These are phyloP conservation scores for Smittium mucronatum DNA, from an alignment of 371 early-diverging fungal genomes.

Conservation along the genomic window DNA sequence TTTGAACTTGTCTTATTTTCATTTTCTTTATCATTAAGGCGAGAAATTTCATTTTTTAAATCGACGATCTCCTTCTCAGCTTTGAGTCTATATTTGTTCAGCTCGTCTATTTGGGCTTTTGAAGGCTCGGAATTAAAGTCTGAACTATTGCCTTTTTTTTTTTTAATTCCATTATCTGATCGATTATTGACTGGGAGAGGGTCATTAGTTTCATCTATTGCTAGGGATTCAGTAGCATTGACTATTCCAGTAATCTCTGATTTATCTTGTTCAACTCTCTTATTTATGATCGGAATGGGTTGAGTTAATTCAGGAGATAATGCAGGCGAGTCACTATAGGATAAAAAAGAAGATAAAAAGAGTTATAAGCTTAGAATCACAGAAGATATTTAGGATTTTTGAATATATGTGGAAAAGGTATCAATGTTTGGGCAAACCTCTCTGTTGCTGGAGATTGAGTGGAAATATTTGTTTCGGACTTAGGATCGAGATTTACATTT, in stretches of 20 bases:
- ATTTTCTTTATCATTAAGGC: background rate
- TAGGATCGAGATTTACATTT: too few species aligned
- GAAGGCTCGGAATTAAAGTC: background rate
- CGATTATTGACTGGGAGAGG: background rate
- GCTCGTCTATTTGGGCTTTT: constrained; percentile 9
- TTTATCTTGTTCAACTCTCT: background rate
- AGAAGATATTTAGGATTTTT: too few species aligned
- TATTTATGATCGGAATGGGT: too few species aligned
- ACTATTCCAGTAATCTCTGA: background rate
- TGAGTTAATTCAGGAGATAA: too few species aligned
- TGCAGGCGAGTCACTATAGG: too few species aligned
- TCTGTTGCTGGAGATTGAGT: too few species aligned
- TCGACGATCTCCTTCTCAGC: background rate
- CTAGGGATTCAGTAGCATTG: background rate
- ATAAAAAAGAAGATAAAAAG: too few species aligned
- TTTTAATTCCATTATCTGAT: background rate
- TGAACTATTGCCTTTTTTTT: background rate
- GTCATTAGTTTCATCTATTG: background rate
- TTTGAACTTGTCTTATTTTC: background rate
- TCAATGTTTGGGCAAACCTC: too few species aligned
- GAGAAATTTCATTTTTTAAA: background rate
- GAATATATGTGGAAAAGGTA: too few species aligned
- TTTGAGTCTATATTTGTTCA: background rate
- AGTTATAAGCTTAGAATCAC: too few species aligned
- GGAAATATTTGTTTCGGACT: too few species aligned